Evolutionary conservation across 116 monocot species (phyloP).

Genomic region (Phalaenopsis hybrid): DNA sequence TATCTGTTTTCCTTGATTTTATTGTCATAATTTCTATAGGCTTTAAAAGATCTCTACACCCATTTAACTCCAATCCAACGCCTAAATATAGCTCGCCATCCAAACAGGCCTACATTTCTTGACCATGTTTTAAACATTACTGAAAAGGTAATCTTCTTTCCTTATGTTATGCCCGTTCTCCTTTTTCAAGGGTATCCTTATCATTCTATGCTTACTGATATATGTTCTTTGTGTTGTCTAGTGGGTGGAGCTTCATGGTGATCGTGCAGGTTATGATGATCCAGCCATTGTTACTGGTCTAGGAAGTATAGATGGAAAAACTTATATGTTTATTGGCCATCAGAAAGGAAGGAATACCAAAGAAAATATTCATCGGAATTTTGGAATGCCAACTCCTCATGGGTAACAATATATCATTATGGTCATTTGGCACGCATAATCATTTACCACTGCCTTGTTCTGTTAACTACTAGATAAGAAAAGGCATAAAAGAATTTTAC

Average conservation of each 20-base stretch:
- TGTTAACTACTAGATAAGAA: too few species aligned
- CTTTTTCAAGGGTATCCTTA: background rate
- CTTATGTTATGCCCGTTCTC: background rate
- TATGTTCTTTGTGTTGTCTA: slow-evolving; percentile 11
- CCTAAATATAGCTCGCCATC: slow-evolving; percentile 62
- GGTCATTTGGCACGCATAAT: background rate
- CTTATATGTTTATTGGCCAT: slow-evolving; percentile 71
- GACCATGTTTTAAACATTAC: slow-evolving; percentile 67
- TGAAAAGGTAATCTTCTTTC: slow-evolving; percentile 35
- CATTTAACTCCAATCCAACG: slow-evolving; percentile 68
- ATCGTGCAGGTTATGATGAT: slow-evolving; percentile 83
- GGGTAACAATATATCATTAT: slow-evolving; percentile 39
- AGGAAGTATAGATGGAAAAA: slow-evolving; percentile 65
- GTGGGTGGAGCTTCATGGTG: slow-evolving; percentile 88
- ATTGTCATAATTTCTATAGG: slow-evolving; percentile 23
- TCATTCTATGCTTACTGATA: background rate
- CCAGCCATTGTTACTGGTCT: slow-evolving; percentile 75
- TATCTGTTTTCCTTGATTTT: background rate
- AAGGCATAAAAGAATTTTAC: background rate
- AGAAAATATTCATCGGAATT: slow-evolving; percentile 72
- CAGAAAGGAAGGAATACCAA: slow-evolving; percentile 84
- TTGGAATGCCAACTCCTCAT: slow-evolving; percentile 87
- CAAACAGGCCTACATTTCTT: slow-evolving; percentile 63
- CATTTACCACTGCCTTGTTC: background rate
- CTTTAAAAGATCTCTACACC: slow-evolving; percentile 54